Percentiles rank a stretch among this genome's conserved stretches.
Conservation (phyloP, 2,329 filamentous ascomycete genomes). For the Colletotrichum lentis region DNA sequence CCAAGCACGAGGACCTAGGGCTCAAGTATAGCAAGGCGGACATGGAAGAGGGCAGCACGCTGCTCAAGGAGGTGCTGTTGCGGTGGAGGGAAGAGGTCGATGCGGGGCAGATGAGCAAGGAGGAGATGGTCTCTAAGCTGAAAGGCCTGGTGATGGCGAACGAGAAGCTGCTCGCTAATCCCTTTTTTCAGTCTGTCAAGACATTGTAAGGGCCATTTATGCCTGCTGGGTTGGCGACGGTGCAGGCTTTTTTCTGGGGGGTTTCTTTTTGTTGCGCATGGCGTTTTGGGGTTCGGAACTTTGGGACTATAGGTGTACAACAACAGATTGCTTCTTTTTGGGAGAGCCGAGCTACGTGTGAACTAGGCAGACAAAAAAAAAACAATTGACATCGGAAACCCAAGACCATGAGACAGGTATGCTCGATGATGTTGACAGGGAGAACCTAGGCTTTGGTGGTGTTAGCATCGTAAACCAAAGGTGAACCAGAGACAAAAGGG, state of each 20-base stretch:
- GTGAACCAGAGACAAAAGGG: neutral
- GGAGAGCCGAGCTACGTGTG: neutral
- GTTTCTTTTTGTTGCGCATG: neutral
- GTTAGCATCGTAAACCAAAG: neutral
- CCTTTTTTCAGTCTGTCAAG: conserved; percentile 75
- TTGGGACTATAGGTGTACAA: neutral
- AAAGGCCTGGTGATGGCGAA: conserved; percentile 80
- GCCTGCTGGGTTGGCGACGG: neutral
- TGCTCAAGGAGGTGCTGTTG: conserved; percentile 83
- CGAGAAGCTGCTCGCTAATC: conserved; percentile 68
- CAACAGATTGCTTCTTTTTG: conserved; percentile 1
- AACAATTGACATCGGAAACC: neutral
- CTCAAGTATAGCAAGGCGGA: conserved; percentile 80
- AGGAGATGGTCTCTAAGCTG: conserved; percentile 81
- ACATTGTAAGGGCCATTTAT: conserved; percentile 52
- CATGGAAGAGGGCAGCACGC: conserved; percentile 83
- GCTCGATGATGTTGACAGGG: neutral
- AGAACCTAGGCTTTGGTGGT: neutral
- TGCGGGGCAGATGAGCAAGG: conserved; percentile 67
- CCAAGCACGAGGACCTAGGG: conserved; percentile 72
- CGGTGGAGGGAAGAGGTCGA: conserved; percentile 84
- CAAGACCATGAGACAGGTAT: neutral
- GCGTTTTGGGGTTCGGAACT: conserved; percentile 14
- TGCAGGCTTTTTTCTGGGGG: neutral
- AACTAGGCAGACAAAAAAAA: conserved; percentile 4